Evolutionary conservation across 805 yeast species (phyloP).

Genomic region (Barnettozyma californica): DNA sequence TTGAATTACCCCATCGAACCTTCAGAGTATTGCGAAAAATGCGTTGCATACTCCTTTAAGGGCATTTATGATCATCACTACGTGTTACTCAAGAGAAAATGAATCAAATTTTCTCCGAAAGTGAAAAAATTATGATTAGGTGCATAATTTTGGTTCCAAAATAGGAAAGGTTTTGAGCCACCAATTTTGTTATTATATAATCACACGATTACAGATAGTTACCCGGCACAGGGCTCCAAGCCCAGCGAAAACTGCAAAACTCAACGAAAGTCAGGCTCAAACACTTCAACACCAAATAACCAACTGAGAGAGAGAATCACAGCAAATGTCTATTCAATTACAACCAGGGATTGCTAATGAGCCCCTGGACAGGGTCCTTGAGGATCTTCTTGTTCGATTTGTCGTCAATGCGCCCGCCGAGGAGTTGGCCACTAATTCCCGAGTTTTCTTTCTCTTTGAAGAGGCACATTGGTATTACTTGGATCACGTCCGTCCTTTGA

Average conservation of each 20-base stretch:
- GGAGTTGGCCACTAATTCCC: constrained; percentile 71
- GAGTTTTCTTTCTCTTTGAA: constrained; percentile 90
- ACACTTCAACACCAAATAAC: not conserved
- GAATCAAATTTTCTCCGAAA: too few relatives aligned
- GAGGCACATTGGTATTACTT: constrained; percentile 98
- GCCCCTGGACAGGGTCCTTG: constrained; percentile 67
- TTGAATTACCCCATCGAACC: too few relatives aligned
- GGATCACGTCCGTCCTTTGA: constrained; percentile 70
- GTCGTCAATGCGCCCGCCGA: constrained; percentile 89
- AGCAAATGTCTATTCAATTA: constrained; percentile 53
- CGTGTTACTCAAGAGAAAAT: too few relatives aligned
- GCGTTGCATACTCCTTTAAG: too few relatives aligned
- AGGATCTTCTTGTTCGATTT: constrained; percentile 85
- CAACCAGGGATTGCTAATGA: constrained; percentile 52
- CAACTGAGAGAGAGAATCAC: not conserved
- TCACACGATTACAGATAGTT: not conserved
- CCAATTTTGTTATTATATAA: too few relatives aligned
- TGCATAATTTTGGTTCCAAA: too few relatives aligned
- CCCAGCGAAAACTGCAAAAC: not conserved
- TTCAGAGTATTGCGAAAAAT: too few relatives aligned
- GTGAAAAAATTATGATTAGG: too few relatives aligned
- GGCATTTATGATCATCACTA: too few relatives aligned
- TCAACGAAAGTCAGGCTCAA: not conserved
- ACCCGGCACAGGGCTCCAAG: not conserved
- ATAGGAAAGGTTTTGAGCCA: not conserved